Conservation (phyloP, 129 eudicot genomes). For the sunflower (Helianthus annuus) region HanXRQr2.0-SUNRISE NC_035449.2:95208177-95208676, state of each 20-base stretch:
- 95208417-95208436: background rate
- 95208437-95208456: constrained; percentile 9
- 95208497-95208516: constrained; percentile 2
- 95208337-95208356: constrained; percentile 92
- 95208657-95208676: constrained; percentile 84
- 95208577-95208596: constrained; percentile 98
- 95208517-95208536: background rate
- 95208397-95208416: background rate
- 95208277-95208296: constrained; percentile 98
- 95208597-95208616: constrained; percentile 91
- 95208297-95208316: constrained; percentile 99
- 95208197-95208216: constrained; percentile 97
- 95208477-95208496: background rate
- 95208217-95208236: constrained; percentile 96
- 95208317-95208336: constrained; percentile 90
- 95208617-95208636: constrained; percentile 94
- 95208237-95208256: constrained; percentile 95
- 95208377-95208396: constrained; percentile 34
- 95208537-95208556: constrained; percentile 10
- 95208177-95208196: constrained; percentile 97
- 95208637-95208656: constrained; percentile 99
- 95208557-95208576: constrained; percentile 97
- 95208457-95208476: background rate
- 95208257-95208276: constrained; percentile 97
- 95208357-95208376: constrained; percentile 90